These are phyloP conservation scores for Wallacemonas sp. DNA, from an alignment of 208 protist genomes.

Conservation along the genomic window DNA sequence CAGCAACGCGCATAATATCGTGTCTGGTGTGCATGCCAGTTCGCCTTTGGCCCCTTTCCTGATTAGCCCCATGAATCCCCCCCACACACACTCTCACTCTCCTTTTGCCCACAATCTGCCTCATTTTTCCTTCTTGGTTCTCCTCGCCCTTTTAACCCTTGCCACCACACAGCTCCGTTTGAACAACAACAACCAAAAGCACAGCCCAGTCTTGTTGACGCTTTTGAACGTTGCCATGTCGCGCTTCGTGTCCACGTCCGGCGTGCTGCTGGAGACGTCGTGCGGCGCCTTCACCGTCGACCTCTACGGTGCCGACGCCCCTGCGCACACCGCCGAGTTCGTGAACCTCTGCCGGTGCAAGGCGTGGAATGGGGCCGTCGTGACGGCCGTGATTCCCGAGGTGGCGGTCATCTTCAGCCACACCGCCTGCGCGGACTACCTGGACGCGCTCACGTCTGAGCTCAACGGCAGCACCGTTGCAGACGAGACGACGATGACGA, in stretches of 20 bases:
- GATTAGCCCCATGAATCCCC: no score
- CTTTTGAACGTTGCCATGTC: no score
- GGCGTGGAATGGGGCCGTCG: slow-evolving; percentile 71
- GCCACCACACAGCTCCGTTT: no score
- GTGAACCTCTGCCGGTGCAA: slow-evolving; percentile 68
- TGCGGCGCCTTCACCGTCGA: slow-evolving; percentile 62
- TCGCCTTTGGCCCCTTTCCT: no score
- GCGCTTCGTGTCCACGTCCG: slow-evolving; percentile 18
- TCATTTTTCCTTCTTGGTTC: no score
- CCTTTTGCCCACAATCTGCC: no score
- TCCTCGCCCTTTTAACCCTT: slow-evolving; percentile 6
- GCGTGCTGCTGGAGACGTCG: slow-evolving; percentile 75
- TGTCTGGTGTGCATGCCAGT: no score
- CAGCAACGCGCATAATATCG: no score
- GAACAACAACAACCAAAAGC: no score
- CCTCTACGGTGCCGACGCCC: slow-evolving; percentile 68
- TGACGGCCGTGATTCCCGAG: slow-evolving; percentile 63
- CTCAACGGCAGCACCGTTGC: not conserved
- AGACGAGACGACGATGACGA: slow-evolving; percentile 16
- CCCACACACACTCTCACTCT: no score
- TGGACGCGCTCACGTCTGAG: not conserved
- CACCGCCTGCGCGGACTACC: slow-evolving; percentile 8
- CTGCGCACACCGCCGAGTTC: slow-evolving; percentile 55
- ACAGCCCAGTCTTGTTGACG: no score
- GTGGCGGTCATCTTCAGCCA: slow-evolving; percentile 70